A percentile compares a stretch with the other conserved stretches of the same genome.
Evolutionary conservation across 2,329 filamentous ascomycete species (phyloP).

Genomic region (Fusarium sp.): DNA sequence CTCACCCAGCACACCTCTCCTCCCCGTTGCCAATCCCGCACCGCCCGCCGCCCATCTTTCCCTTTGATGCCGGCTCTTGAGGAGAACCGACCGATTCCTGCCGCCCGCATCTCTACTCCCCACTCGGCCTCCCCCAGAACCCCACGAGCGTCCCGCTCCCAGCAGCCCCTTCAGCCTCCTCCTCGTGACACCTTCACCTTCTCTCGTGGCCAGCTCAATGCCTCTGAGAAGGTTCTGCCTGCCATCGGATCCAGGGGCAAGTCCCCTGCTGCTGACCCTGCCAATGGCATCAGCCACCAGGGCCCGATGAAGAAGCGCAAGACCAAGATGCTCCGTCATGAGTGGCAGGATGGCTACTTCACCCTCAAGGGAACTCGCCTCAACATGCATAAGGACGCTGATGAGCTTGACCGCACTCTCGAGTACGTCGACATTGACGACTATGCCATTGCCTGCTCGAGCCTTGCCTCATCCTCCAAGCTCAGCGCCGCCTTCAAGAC

Average conservation of each 20-base stretch:
- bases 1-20: conserved; percentile 46
- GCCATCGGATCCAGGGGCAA: conserved; percentile 45
- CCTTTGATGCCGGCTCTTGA: conserved; percentile 75
- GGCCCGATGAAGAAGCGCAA: conserved; percentile 96
- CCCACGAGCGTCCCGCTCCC: conserved; percentile 48
- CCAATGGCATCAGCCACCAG: conserved; percentile 72
- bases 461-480: conserved; percentile 79
- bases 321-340: conserved; percentile 87
- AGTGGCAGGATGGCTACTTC: conserved; percentile 94
- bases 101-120: conserved; percentile 36
- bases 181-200: conserved; percentile 67
- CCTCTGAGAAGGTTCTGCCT: conserved; percentile 59
- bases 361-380: conserved; percentile 81
- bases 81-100: conserved; percentile 66
- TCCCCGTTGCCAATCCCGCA: conserved; percentile 63
- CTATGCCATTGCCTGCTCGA: conserved; percentile 87
- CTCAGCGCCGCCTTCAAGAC: conserved; percentile 88
- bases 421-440: conserved; percentile 90
- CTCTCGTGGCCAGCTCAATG: conserved; percentile 59
- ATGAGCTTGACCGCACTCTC: conserved; percentile 66
- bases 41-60: conserved; percentile 73
- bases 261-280: conserved; percentile 46
- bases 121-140: conserved; percentile 49
- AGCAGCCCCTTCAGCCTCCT: conserved; percentile 60
- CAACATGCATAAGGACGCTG: conserved; percentile 77